Evolutionary conservation across 768 basidiomycete genomes (phyloP).

Genomic region (Pilatotrama ljubarskyi): DNA sequence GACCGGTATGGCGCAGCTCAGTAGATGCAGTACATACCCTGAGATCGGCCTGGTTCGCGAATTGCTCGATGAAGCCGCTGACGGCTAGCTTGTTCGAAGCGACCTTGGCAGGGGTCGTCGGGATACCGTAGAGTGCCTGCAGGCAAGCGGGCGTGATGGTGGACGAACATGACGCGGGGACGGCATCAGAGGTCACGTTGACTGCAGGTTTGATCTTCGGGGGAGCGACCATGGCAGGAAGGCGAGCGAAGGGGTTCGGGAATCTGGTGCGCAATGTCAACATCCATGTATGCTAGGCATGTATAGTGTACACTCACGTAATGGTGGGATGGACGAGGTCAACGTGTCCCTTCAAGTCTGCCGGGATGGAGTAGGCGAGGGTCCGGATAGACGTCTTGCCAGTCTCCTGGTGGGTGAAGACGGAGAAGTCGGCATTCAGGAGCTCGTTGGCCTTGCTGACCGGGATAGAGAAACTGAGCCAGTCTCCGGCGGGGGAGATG

Average conservation of each 20-base stretch:
- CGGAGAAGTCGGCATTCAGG: constrained; percentile 36
- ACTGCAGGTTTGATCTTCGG: neutral
- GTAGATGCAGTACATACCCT: constrained; percentile 15
- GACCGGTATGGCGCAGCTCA: constrained; percentile 14
- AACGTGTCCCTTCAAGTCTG: constrained; percentile 32
- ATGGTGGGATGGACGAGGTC: constrained; percentile 35
- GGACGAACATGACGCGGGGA: constrained; percentile 30
- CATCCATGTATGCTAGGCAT: neutral
- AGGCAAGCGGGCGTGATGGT: constrained; percentile 33
- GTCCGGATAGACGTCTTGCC: constrained; percentile 36
- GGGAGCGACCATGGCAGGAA: constrained; percentile 22
- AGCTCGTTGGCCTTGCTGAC: constrained; percentile 38
- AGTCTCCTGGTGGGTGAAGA: constrained; percentile 34
- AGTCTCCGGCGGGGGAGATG: constrained; percentile 36
- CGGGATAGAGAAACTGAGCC: constrained; percentile 34
- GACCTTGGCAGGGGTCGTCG: constrained; percentile 32
- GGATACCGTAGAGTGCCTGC: constrained; percentile 39
- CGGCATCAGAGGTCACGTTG: constrained; percentile 27
- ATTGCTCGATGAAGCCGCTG: constrained; percentile 35
- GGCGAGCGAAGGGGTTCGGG: constrained; percentile 24
- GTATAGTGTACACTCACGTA: neutral
- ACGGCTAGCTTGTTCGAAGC: constrained; percentile 31
- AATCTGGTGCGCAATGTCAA: constrained; percentile 34
- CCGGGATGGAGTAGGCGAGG: constrained; percentile 39
- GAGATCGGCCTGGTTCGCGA: constrained; percentile 32